Base-by-base conservation (phyloP, 805 yeast genomes). In the Ogataea minuta region DNA sequence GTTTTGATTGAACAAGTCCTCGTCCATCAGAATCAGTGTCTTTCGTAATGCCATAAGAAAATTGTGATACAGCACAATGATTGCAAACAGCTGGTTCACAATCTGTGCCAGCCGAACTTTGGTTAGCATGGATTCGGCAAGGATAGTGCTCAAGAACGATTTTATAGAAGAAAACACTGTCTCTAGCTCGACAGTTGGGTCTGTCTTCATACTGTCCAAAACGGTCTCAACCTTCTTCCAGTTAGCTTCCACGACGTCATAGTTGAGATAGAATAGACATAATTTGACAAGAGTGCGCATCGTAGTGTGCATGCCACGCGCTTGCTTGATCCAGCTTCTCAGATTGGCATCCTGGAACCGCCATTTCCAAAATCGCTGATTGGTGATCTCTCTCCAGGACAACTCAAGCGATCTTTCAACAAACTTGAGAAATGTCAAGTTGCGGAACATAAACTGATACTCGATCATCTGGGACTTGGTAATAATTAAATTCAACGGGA, bases 401-500 rank as follows among this genome's bases (percentile, higher is more conserved):
- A 70, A 70, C 41, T 77, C 83, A 41, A 84, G 66, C 11, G 73
- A 63, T 46, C 73, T 72, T 49, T 77, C 79, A 6, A 84, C 68
- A 52, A 76, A 78, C 45, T 79, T 79, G n/a, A 87, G 55, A 23
- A 79, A 71, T 28, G 81, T 60, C 26, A 84, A 66, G 47, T 85
- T 80, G 46, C 96, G 75, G 51, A 85, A 87, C 32, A 89, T 64
- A 24, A 87, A 66, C 57, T 91, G 96, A 55, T 83, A 88, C 46
- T 93, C 87, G 34, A 79, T 72, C 12, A 87, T 66, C 17, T 81
- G 77, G 11, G 88, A 82, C 39, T 80, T 75, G 12, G 84, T 78
- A 1, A 88, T 64, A 1, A 93, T 69, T 17, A 91, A 67, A 53
- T 88, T 88, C 34, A 88, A 62, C 0, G 99, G 99, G 56, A 87